phyloP scores from a whole-genome alignment of 202 grass and related monocot species.

The Elaeis oleifera region DNA sequence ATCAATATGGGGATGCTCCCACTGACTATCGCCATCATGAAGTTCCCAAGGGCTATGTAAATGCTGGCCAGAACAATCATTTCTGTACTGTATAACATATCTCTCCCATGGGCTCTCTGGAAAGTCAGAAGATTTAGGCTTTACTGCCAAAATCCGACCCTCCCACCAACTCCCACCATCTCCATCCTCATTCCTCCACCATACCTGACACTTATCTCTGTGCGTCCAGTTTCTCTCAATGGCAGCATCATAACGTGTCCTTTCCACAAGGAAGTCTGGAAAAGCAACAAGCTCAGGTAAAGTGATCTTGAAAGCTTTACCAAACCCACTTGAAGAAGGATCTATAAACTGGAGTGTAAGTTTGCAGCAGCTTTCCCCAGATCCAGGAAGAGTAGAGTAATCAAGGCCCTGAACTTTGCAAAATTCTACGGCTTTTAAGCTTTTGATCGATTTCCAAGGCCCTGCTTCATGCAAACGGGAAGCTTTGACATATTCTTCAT shows the following conservation, averaged over 20 bases:
- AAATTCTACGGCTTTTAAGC: conserved; percentile 73
- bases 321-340: conserved; percentile 39
- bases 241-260: conserved; percentile 63
- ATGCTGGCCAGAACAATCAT: conserved; percentile 53
- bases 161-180: conserved; percentile 92
- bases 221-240: conserved; percentile 69
- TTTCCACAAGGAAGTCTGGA: conserved; percentile 96
- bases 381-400: conserved; percentile 71
- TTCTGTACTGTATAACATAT: conserved; percentile 78
- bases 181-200: conserved; percentile 68
- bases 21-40: conserved; percentile 56
- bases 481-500: conserved; percentile 55
- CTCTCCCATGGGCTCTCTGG: conserved; percentile 93
- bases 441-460: conserved; percentile 48
- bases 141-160: conserved; percentile 50
- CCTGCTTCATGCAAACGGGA: conserved; percentile 26
- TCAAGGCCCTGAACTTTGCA: conserved; percentile 64
- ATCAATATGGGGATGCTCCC: conserved; percentile 75
- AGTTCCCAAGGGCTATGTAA: conserved; percentile 93
- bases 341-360: conserved; percentile 64
- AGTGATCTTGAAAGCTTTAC: conserved; percentile 53
- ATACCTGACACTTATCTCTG: conserved; percentile 91
- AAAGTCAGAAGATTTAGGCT: conserved; percentile 67
- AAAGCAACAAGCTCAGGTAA: conserved; percentile 57
- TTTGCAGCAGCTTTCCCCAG: conserved; percentile 94